Conservation (phyloP, 371 early-diverging fungal genomes). For the Phascolomyces articulosus region DNA sequence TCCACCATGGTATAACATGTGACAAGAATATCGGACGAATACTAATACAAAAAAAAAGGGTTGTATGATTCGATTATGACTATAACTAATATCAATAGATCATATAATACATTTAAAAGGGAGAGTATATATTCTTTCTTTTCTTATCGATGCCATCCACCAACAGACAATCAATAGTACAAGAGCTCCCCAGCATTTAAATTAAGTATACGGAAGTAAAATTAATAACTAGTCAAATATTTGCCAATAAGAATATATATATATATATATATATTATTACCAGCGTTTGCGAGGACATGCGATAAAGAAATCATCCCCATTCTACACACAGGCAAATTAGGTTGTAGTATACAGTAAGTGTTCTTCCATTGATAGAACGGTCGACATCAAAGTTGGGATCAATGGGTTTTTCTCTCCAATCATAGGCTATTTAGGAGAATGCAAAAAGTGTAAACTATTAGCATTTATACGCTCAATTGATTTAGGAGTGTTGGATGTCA, state of each 20-base stretch:
- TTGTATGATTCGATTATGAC: no score
- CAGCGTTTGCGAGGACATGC: conserved; percentile 2
- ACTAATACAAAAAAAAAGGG: no score
- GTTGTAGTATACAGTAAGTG: conserved; percentile 56
- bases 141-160: conserved; percentile 64
- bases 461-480: no score
- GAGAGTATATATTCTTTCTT: no score
- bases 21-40: conserved; percentile 27
- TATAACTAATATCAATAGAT: background rate
- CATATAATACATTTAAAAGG: no score
- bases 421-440: no score
- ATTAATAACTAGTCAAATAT: no score
- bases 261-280: no score
- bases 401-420: background rate
- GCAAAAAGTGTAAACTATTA: no score
- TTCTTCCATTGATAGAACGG: conserved; percentile 17
- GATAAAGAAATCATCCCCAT: conserved; percentile 84
- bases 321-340: conserved; percentile 76
- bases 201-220: no score
- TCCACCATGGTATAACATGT: background rate
- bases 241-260: no score
- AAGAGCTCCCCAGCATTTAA: conserved; percentile 81
- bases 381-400: conserved; percentile 8
- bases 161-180: conserved; percentile 74
- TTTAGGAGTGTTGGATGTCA: no score